Percentiles rank a stretch among this genome's conserved stretches.
phyloP scores from a whole-genome alignment of 768 basidiomycete species.

The Lentinula guzmanii region DNA sequence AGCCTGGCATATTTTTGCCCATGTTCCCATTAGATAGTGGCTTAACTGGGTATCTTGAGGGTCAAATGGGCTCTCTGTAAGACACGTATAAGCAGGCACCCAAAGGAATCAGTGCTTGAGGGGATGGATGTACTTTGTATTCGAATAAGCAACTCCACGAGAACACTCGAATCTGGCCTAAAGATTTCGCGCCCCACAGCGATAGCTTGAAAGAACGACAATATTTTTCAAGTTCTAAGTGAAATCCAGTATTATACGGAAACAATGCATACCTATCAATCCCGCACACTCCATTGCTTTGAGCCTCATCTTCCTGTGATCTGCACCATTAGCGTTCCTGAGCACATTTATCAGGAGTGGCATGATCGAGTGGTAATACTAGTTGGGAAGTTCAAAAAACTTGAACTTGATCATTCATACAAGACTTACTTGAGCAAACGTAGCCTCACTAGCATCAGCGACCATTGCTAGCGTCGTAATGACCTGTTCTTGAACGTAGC shows the following conservation, averaged over 20 bases:
- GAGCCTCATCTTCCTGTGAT: conserved; percentile 62
- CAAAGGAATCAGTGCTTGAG: background rate
- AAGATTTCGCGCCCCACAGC: conserved; percentile 83
- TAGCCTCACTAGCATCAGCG: conserved; percentile 75
- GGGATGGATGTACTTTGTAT: conserved; percentile 62
- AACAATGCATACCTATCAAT: conserved; percentile 56
- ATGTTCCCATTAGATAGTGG: conserved; percentile 79
- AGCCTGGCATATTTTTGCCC: conserved; percentile 86
- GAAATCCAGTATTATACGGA: background rate
- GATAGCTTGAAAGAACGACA: conserved; percentile 46
- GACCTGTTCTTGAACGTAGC: conserved; percentile 85
- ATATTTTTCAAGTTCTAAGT: background rate
- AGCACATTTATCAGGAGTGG: conserved; percentile 74
- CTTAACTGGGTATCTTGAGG: conserved; percentile 65
- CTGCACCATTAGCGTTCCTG: conserved; percentile 58
- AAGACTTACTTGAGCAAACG: conserved; percentile 60
- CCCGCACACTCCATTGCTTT: conserved; percentile 94
- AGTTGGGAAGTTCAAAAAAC: background rate
- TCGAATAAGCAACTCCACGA: conserved; percentile 67
- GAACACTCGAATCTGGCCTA: conserved; percentile 62
- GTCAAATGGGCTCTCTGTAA: conserved; percentile 58
- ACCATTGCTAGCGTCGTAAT: conserved; percentile 89
- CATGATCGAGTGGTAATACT: conserved; percentile 80
- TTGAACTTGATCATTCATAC: background rate
- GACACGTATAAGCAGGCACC: background rate